phyloP scores from a whole-genome alignment of 306 rosid species.

The Clitoria ternatea region DNA sequence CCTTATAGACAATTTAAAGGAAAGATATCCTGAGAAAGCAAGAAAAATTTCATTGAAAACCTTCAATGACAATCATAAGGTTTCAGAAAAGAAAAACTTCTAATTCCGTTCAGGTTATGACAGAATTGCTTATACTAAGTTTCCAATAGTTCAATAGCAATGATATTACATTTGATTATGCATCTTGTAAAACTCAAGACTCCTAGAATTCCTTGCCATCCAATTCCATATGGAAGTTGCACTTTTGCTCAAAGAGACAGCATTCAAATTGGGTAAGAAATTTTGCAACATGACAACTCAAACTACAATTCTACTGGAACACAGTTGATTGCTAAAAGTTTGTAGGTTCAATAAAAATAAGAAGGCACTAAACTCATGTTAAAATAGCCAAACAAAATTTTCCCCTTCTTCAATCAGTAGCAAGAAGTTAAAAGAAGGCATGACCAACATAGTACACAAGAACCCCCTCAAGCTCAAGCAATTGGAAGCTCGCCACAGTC shows the following conservation, averaged over 20 bases:
- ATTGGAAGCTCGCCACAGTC: constrained; percentile 88
- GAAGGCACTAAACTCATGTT: constrained; percentile 9
- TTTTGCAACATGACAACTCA: not conserved
- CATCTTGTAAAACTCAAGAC: not conserved
- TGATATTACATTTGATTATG: not conserved
- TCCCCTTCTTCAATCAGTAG: not conserved
- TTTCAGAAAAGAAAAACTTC: not conserved
- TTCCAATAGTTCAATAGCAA: not conserved
- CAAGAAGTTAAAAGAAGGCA: constrained; percentile 7
- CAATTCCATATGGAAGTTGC: not conserved
- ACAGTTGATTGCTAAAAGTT: constrained; percentile 10
- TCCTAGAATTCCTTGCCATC: not conserved
- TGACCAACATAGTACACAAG: not conserved
- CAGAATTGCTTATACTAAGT: not conserved
- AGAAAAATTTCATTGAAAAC: not conserved
- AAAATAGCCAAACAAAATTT: constrained; percentile 15
- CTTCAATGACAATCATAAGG: not conserved
- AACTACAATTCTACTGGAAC: constrained; percentile 11
- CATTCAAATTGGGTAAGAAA: constrained; percentile 9
- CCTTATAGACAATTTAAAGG: not conserved
- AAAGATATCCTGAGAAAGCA: not conserved
- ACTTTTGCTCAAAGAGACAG: constrained; percentile 7
- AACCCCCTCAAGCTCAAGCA: constrained; percentile 54
- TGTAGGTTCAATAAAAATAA: constrained; percentile 14
- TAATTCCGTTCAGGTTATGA: not conserved